Base-by-base conservation (phyloP, 2,329 filamentous ascomycete species). In the Claviceps sp. region DNA sequence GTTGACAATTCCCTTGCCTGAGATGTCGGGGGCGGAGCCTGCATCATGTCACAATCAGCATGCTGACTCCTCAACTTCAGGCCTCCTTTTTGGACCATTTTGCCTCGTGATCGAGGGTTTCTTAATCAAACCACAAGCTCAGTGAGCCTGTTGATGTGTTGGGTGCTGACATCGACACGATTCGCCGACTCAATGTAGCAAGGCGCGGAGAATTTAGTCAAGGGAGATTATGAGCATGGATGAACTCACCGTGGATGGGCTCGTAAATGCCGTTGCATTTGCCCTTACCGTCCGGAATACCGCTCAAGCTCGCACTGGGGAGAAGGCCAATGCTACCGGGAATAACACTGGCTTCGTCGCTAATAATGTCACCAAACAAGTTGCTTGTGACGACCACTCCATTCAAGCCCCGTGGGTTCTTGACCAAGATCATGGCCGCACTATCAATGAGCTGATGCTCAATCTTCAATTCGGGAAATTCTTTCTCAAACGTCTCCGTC, bases 381-480 rank as follows among this genome's bases (percentile, higher is more conserved):
- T 96, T 98, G 74, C 84, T 90, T 9, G 90, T 95, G 57, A 97
- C 82, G 42, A 97, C 79, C 36, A 97, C 82, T 50, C 91, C 91
- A 66, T 96, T 97, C 50, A 97, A 20, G 75, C 22, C 82, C 80
- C 16, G 84, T 77, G 91, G 91, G 70, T 90, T 91, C 83, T 95
- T 96, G 63, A 97, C 80, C 86, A 97, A 89, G 60, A 96, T 75
- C 90, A 97, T 96, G 58, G 91, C 90, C 22, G 90, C 91, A 52
- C 82, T 89, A 72, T 97, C 91, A 65, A 96, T 95, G 48, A 97
- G 78, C 67, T 97, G 90, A 68, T 95, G 91, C 58, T 83, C 81
- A 44, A 94, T 72, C 73, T 87, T 80, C 43, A 96, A 71, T 66
- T 91, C 81, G 2, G 91, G 89, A 72, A 94, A 97, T 75, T 96